Base-by-base conservation (phyloP, 2,329 filamentous ascomycete species). In the Polytolypa hystricis region DNA sequence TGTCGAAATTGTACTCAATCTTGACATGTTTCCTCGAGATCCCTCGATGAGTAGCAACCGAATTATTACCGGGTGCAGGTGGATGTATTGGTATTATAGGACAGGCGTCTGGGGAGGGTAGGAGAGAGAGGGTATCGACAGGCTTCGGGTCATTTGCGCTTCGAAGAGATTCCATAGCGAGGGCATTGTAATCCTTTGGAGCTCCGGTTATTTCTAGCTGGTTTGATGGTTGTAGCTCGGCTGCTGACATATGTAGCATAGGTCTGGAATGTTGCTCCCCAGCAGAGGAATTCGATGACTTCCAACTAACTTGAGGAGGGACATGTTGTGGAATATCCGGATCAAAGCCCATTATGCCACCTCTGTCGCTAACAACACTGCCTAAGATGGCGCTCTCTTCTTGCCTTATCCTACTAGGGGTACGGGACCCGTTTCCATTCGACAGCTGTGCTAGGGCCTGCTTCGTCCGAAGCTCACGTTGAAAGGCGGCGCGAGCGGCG, bases 11-110 rank as follows among this genome's bases (percentile, higher is more conserved):
- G 58, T 74, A 79, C 17, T 65, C 61, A 41, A 80, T 77, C 41
- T 68, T 70, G 35, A 76, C 66, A 49, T 80, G 76, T 47, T 74
- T 68, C 16, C 74, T 65, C 3, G 75, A 79, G 21, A 79, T 79
- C 29, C 68, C 69, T 42, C 70, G 71, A 44, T 76, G 71, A 11
- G 65, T 65, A 9, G 63, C 63, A 2, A 67, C 58, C 38, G 47
- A 57, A 29, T 61, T 67, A 30, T 65, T 60, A 25, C 60, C 51
- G 11, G 64, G 64, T 18, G 59, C 57, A 2, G 67, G 67, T 14
- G 74, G 71, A 44, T 77, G 75, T 21, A 79, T 74, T 4, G 74
- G 73, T 31, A 79, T 69, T 4, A 74, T 62, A 4, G 71, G 70
- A 44, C 66, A 70, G 39, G 69, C 62, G 37, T 69, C 58, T 3